These are phyloP conservation scores for Hericium erinaceus DNA, from an alignment of 768 basidiomycete species.

Conservation along the genomic window DNA sequence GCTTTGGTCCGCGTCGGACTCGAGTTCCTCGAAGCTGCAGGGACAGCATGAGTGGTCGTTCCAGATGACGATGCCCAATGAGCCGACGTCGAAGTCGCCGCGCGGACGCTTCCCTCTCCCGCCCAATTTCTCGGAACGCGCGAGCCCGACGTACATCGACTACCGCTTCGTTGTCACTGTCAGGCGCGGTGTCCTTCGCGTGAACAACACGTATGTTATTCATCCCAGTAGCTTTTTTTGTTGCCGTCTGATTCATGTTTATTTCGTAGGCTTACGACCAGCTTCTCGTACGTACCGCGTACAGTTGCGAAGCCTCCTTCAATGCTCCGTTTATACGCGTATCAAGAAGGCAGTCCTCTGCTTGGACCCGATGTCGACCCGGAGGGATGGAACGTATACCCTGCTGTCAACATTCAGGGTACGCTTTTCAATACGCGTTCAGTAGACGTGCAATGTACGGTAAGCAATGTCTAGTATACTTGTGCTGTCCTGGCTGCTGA, in stretches of 20 bases:
- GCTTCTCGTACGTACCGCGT: conserved; percentile 25
- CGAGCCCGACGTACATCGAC: conserved; percentile 46
- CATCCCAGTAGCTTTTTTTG: background rate
- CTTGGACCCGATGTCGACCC: conserved; percentile 32
- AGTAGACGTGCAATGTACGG: conserved; percentile 23
- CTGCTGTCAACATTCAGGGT: conserved; percentile 24
- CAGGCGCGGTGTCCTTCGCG: conserved; percentile 37
- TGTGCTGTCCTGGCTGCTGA: too few relatives aligned
- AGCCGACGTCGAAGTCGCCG: background rate
- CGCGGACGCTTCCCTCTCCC: conserved; percentile 1
- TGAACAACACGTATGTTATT: conserved; percentile 37
- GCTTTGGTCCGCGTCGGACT: background rate
- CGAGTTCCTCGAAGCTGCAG: background rate
- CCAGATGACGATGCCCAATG: conserved; percentile 4
- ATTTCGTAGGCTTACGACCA: conserved; percentile 22
- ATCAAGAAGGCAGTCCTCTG: conserved; percentile 23
- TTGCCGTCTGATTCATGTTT: background rate
- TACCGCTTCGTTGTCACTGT: conserved; percentile 44
- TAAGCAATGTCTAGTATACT: conserved; percentile 14
- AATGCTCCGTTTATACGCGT: conserved; percentile 26
- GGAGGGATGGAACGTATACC: conserved; percentile 29
- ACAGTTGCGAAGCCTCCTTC: conserved; percentile 27
- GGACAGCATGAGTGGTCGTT: conserved; percentile 4
- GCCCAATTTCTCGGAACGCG: conserved; percentile 26
- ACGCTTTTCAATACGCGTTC: conserved; percentile 25